Conservation (phyloP, 2,329 filamentous ascomycete genomes). For the Penicillium digitatum region DNA sequence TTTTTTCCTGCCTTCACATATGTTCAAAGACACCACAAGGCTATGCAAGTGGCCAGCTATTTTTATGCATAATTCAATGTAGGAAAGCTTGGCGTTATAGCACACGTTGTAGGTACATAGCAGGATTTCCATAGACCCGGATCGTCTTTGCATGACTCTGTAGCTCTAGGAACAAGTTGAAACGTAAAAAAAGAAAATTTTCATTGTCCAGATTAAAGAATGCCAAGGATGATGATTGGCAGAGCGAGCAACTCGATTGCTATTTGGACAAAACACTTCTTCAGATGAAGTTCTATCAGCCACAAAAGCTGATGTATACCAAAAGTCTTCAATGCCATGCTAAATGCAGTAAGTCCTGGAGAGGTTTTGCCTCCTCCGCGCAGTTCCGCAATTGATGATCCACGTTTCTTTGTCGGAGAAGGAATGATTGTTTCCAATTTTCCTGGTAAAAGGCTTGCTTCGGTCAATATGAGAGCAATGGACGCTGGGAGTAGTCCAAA, state of each 20-base stretch:
- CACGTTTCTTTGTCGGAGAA: background rate
- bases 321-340: background rate
- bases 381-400: background rate
- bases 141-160: background rate
- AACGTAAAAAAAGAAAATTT: background rate
- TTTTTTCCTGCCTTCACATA: too few species aligned
- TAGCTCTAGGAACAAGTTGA: background rate
- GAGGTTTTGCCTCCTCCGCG: background rate
- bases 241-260: background rate
- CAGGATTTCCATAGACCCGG: background rate
- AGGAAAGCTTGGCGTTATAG: too few species aligned
- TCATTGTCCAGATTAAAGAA: background rate
- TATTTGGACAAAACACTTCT: slow-evolving; percentile 2
- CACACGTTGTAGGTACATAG: too few species aligned
- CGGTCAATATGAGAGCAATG: background rate
- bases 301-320: background rate
- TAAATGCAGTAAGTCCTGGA: background rate
- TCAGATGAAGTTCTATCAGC: slow-evolving; percentile 5
- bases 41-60: too few species aligned
- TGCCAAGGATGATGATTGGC: background rate
- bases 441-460: background rate
- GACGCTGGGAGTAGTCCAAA: background rate
- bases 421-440: background rate
- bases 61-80: background rate
- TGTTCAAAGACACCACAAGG: too few species aligned